A percentile compares a stretch with the other conserved stretches of the same genome.
Evolutionary conservation across 441 rosid species (phyloP).

Genomic region (Croton setiger): DNA sequence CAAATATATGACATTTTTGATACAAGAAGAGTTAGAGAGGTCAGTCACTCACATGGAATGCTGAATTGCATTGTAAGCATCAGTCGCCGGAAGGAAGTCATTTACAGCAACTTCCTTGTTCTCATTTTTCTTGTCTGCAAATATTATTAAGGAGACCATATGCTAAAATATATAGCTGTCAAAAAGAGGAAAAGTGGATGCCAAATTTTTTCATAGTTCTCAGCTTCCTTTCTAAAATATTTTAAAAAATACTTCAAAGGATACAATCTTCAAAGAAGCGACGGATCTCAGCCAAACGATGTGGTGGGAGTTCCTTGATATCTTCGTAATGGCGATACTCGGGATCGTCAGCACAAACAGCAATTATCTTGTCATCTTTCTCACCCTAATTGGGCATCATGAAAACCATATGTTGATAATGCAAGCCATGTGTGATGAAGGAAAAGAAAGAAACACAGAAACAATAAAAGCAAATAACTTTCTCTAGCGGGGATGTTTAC

Average conservation of each 20-base stretch:
- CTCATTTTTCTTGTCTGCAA: conserved; percentile 84
- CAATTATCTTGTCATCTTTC: conserved; percentile 97
- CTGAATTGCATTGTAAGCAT: conserved; percentile 72
- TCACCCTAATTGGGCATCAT: conserved; percentile 57
- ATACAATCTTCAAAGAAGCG: conserved; percentile 99
- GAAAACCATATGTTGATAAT: neutral
- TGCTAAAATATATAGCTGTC: neutral
- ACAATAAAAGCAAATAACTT: neutral
- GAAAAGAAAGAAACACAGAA: neutral
- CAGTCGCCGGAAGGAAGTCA: conserved; percentile 84
- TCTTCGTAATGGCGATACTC: conserved; percentile 91
- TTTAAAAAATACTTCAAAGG: conserved; percentile 28
- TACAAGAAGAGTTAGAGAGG: neutral
- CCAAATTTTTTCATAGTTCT: neutral
- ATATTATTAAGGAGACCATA: conserved; percentile 28
- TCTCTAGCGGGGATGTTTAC: conserved; percentile 31
- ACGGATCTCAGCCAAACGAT: conserved; percentile 96
- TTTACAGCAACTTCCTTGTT: conserved; percentile 94
- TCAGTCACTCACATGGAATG: conserved; percentile 80
- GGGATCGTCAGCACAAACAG: conserved; percentile 98
- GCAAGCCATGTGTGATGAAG: neutral
- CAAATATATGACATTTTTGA: neutral
- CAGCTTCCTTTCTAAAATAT: conserved; percentile 1
- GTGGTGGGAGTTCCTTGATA: conserved; percentile 95
- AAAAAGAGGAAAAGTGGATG: neutral